phyloP scores from a whole-genome alignment of 2,329 filamentous ascomycete genomes.

The Orbilia oligospora region DNA sequence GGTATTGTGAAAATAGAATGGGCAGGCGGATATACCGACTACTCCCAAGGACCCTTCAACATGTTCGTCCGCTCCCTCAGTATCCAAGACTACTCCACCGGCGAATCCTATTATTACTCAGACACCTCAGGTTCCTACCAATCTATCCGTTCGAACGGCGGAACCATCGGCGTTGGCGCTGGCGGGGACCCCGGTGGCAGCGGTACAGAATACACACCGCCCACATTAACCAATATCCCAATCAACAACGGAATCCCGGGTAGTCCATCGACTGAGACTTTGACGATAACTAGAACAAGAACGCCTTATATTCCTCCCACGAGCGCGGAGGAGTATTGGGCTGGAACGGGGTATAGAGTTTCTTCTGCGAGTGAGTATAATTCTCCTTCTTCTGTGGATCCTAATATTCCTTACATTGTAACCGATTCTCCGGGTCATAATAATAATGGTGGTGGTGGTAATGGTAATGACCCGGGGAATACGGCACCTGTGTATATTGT shows the following conservation, averaged over 20 bases:
- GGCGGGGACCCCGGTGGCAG: constrained; percentile 74
- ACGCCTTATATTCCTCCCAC: constrained; percentile 74
- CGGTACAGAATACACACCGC: constrained; percentile 72
- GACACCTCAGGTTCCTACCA: constrained; percentile 83
- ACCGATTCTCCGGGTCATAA: constrained; percentile 45
- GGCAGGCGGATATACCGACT: constrained; percentile 89
- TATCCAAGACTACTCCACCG: constrained; percentile 93
- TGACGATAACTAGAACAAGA: constrained; percentile 16
- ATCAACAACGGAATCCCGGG: constrained; percentile 76
- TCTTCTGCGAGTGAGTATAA: constrained; percentile 55
- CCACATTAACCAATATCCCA: constrained; percentile 68
- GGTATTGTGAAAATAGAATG: constrained; percentile 72
- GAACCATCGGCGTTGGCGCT: constrained; percentile 72
- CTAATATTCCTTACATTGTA: constrained; percentile 54
- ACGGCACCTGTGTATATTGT: constrained; percentile 63
- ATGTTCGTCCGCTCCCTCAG: constrained; percentile 85
- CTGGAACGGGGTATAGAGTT: constrained; percentile 60
- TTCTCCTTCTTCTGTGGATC: constrained; percentile 20
- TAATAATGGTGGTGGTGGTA: not conserved
- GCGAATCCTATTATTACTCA: constrained; percentile 84
- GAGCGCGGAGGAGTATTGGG: constrained; percentile 63
- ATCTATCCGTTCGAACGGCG: constrained; percentile 85
- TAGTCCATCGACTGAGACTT: constrained; percentile 77
- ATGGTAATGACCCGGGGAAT: constrained; percentile 61
- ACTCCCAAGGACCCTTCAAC: constrained; percentile 83